Conservation (phyloP, 2,329 filamentous ascomycete species). For the Xylariaceae sp. region DNA sequence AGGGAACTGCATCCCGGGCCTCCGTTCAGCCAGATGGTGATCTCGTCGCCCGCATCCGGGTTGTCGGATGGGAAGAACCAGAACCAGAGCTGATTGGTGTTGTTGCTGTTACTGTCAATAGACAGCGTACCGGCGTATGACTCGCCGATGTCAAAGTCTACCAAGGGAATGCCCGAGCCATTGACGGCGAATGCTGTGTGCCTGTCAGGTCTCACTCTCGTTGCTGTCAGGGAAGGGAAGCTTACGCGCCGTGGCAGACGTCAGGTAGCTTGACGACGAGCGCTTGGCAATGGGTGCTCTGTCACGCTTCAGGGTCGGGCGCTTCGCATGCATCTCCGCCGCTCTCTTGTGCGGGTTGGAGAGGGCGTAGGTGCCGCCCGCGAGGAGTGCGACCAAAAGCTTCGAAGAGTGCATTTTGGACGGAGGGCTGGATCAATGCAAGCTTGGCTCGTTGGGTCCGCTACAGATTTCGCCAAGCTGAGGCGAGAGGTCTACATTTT, state of each 20-base stretch:
- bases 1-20: conserved; percentile 54
- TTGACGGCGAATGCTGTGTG: conserved; percentile 51
- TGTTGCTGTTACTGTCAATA: conserved; percentile 38
- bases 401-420: background rate
- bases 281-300: background rate
- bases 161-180: conserved; percentile 56
- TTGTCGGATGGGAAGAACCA: conserved; percentile 49
- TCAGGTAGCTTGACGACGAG: background rate
- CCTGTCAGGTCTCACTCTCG: background rate
- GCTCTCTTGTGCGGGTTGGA: background rate
- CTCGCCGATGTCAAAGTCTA: conserved; percentile 57
- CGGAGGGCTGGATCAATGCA: background rate
- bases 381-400: background rate
- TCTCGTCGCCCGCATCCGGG: conserved; percentile 39
- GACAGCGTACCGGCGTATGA: conserved; percentile 53
- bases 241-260: background rate
- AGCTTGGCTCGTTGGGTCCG: too few relatives aligned
- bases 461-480: too few relatives aligned
- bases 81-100: conserved; percentile 43
- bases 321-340: background rate
- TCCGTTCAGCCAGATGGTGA: conserved; percentile 47
- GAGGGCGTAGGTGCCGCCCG: background rate
- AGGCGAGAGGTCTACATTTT: too few relatives aligned
- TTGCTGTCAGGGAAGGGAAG: background rate
- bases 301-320: background rate